Evolutionary conservation across 2,329 filamentous ascomycete species (phyloP), one percentile per base, ranked within the genome.

Genomic region (Penicillium sp.): DNA sequence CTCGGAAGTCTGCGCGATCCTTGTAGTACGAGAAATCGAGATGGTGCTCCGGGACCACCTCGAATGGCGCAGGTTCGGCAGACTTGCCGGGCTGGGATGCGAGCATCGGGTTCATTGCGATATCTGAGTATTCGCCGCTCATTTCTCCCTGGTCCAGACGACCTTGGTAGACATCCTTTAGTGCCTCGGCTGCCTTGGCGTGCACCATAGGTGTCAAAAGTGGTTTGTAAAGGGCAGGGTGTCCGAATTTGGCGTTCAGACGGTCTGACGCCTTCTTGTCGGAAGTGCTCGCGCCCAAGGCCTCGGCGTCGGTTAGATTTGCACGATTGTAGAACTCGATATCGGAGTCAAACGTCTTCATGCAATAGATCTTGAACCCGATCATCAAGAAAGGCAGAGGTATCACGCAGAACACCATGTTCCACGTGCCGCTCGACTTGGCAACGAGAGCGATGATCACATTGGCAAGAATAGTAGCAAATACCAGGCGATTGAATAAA

Each of bases 181-280:
- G 77, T 35, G 93, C 78, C 52, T 93, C 89, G 61, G 93, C 87
- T 2, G 88, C 88, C 69, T 87, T 95, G 47, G 88, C 85, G 61
- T 94, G 85, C 3, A 97, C 91, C 90, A 97, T 96, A 3, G 91
- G 91, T 0, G 89, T 95, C 60, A 91, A 90, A 19, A 97, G 77
- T 3, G 87, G 85, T 68, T 86, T 87, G 74, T 93, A 95, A 15
- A 97, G 77, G 4, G 87, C 89, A 1, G 91, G 93, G 65, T 98
- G 88, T 2, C 89, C 90, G 64, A 96, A 98, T 24, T 82, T 52
- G 80, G 85, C 48, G 89, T 79, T 61, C 80, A 85, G 67, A 85
- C 89, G 64, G 70, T 83, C 61, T 78, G 80, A 65, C 6, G 65
- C 61, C 53, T 70, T 73, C 56, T 63, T 74, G 53, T 56, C 70